A percentile compares a stretch with the other conserved stretches of the same genome.
Evolutionary conservation across 2,329 filamentous ascomycete genomes (phyloP).

Genomic region (Curvularia sp.): DNA sequence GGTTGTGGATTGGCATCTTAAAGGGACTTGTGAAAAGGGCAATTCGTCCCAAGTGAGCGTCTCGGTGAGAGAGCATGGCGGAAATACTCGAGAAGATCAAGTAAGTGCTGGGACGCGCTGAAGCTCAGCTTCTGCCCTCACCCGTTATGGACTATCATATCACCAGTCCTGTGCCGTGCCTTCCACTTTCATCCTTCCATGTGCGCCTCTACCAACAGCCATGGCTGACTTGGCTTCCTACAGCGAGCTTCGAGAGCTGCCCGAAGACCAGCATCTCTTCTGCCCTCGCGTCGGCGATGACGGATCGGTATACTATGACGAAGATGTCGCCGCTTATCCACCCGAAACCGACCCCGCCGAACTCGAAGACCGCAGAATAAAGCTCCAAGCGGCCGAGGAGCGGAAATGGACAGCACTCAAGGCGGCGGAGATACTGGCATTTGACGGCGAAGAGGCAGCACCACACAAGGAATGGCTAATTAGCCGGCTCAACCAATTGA

Average conservation of each 20-base stretch:
- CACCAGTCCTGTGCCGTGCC: not conserved
- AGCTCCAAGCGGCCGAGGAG: conserved; percentile 49
- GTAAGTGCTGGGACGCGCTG: conserved; percentile 29
- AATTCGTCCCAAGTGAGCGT: conserved; percentile 6
- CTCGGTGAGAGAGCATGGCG: conserved; percentile 36
- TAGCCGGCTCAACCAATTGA: conserved; percentile 50
- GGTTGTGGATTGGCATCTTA: conserved; percentile 15
- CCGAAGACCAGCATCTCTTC: conserved; percentile 55
- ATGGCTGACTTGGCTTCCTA: conserved; percentile 30
- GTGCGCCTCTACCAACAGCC: conserved; percentile 2
- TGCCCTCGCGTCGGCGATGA: conserved; percentile 54
- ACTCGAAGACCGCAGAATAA: conserved; percentile 39
- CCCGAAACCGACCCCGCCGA: conserved; percentile 38
- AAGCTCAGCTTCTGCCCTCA: conserved; percentile 2
- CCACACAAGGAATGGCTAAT: conserved; percentile 53
- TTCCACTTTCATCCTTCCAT: conserved; percentile 2
- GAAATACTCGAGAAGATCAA: conserved; percentile 46
- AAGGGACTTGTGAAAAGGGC: conserved; percentile 13
- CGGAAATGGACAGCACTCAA: conserved; percentile 53
- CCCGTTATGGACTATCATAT: not conserved
- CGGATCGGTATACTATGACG: conserved; percentile 51
- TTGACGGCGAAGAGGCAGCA: conserved; percentile 56
- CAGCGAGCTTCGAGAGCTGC: conserved; percentile 49
- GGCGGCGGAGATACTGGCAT: conserved; percentile 56
- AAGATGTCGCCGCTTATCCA: conserved; percentile 49